Conservation (phyloP, 225 moss, liverwort and hornwort genomes). For the Lunularia cruciata region DNA sequence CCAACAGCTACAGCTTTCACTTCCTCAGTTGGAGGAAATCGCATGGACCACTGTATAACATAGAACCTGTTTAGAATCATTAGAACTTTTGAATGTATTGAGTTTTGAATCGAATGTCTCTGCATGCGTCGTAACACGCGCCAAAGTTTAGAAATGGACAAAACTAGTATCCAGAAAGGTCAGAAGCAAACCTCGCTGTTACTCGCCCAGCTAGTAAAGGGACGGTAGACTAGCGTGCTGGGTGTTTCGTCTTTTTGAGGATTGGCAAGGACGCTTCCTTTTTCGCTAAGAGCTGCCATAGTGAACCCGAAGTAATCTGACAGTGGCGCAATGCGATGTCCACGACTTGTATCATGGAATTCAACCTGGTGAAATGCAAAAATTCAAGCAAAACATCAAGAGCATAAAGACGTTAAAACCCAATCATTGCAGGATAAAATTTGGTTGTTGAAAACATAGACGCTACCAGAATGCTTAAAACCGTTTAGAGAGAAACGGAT, state of each 20-base stretch:
- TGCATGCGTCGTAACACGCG: too few relatives aligned
- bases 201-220: slow-evolving; percentile 84
- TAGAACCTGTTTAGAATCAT: too few relatives aligned
- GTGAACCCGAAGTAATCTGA: slow-evolving; percentile 91
- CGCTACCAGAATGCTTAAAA: too few relatives aligned
- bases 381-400: background rate
- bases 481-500: too few relatives aligned
- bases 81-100: too few relatives aligned
- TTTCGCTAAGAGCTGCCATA: slow-evolving; percentile 84
- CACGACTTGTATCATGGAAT: slow-evolving; percentile 79
- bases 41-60: slow-evolving; percentile 83
- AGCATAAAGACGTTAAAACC: too few relatives aligned
- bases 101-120: too few relatives aligned
- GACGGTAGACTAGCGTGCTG: slow-evolving; percentile 84
- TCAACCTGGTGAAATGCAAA: slow-evolving; percentile 59
- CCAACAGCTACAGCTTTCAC: slow-evolving; percentile 87
- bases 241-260: slow-evolving; percentile 73
- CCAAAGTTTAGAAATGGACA: too few relatives aligned
- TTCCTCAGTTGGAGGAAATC: slow-evolving; percentile 74
- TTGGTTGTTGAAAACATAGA: too few relatives aligned
- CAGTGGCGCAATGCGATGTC: slow-evolving; percentile 83
- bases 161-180: too few relatives aligned
- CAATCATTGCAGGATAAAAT: too few relatives aligned
- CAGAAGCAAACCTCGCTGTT: slow-evolving; percentile 74
- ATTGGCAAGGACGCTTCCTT: slow-evolving; percentile 79